These are phyloP conservation scores for Rhizophora mangle DNA, from an alignment of 345 rosid genomes.

Conservation along the genomic window DNA sequence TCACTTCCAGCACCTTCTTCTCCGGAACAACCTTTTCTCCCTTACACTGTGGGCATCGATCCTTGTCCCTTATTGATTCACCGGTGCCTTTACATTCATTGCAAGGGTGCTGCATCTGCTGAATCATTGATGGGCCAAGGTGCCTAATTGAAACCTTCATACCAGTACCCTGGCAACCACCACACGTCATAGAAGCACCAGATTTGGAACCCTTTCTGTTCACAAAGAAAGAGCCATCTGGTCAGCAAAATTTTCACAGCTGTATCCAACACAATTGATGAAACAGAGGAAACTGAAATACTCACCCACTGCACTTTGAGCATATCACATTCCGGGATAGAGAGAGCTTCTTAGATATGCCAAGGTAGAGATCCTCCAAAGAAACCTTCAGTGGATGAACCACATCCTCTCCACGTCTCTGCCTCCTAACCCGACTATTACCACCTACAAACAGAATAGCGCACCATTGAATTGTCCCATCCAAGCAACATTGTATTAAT, in stretches of 20 bases:
- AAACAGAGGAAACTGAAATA: neutral
- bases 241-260: neutral
- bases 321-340: conserved; percentile 77
- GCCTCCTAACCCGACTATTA: conserved; percentile 70
- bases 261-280: neutral
- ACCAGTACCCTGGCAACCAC: conserved; percentile 81
- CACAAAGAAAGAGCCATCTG: neutral
- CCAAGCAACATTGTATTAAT: neutral
- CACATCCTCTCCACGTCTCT: conserved; percentile 89
- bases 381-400: conserved; percentile 78
- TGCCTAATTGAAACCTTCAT: conserved; percentile 91
- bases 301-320: conserved; percentile 81
- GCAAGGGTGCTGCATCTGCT: conserved; percentile 91
- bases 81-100: conserved; percentile 93
- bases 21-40: conserved; percentile 79
- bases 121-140: conserved; percentile 89
- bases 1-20: conserved; percentile 82
- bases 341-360: conserved; percentile 79
- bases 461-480: neutral
- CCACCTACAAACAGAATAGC: conserved; percentile 38
- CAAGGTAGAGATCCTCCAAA: conserved; percentile 72
- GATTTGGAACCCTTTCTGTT: conserved; percentile 88
- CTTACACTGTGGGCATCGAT: conserved; percentile 76
- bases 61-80: conserved; percentile 64
- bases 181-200: conserved; percentile 69